Percentiles rank a stretch among this genome's conserved stretches.
phyloP scores from a whole-genome alignment of 2,329 filamentous ascomycete species.

The Cladosporium sp. region DNA sequence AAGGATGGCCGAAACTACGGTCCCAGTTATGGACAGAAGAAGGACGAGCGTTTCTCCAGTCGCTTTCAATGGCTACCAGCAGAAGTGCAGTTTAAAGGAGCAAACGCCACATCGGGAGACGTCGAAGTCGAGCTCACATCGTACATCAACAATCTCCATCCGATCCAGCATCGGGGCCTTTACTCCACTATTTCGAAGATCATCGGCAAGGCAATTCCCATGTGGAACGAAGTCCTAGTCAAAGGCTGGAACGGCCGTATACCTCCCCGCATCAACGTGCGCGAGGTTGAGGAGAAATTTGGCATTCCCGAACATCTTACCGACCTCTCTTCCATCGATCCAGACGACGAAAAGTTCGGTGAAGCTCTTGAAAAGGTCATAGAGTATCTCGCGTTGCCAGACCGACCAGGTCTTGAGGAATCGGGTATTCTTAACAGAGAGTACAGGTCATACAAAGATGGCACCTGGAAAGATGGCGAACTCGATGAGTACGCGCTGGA shows the following conservation, averaged over 20 bases:
- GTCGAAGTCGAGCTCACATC: slow-evolving; percentile 6
- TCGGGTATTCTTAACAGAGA: background rate
- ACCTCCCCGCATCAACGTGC: background rate
- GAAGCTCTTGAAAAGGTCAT: background rate
- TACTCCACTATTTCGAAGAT: slow-evolving; percentile 25
- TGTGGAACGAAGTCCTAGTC: slow-evolving; percentile 27
- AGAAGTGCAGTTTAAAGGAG: slow-evolving; percentile 9
- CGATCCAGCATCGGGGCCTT: slow-evolving; percentile 29
- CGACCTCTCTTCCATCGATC: background rate
- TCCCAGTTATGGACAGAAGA: background rate
- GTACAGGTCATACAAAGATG: background rate
- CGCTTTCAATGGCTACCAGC: slow-evolving; percentile 13
- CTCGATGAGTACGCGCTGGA: background rate
- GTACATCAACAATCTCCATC: slow-evolving; percentile 14
- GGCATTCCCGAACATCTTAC: background rate
- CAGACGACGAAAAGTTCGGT: background rate
- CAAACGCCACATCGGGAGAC: background rate
- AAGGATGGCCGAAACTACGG: no score
- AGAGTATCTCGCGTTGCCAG: background rate
- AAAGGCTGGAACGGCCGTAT: slow-evolving; percentile 31
- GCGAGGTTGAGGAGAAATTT: background rate
- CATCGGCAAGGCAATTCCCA: slow-evolving; percentile 22
- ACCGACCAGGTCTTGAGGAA: background rate
- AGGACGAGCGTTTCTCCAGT: background rate
- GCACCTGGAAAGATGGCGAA: background rate